Conservation (phyloP, 805 yeast genomes). For the Candida namnaoensis region DNA sequence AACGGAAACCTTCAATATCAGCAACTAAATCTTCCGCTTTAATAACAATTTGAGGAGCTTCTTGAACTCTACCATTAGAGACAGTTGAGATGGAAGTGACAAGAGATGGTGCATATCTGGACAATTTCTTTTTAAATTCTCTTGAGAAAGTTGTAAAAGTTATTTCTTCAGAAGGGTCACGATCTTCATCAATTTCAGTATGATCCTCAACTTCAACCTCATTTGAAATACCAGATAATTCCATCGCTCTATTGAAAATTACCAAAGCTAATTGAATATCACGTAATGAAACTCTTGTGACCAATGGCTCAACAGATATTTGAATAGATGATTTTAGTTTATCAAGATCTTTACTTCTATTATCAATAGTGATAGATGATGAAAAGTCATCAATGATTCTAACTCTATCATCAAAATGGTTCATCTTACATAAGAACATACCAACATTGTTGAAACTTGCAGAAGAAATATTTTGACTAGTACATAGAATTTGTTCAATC, state of each 20-base stretch:
- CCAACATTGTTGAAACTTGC: constrained; percentile 74
- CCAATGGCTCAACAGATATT: constrained; percentile 68
- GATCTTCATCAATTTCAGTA: neutral
- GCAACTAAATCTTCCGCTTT: constrained; percentile 63
- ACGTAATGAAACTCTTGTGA: constrained; percentile 74
- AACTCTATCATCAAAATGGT: constrained; percentile 50
- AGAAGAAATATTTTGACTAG: constrained; percentile 60
- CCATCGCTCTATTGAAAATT: constrained; percentile 66
- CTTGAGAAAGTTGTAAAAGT: constrained; percentile 39
- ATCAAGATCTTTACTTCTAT: constrained; percentile 52
- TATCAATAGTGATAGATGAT: constrained; percentile 63
- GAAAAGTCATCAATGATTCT: constrained; percentile 88
- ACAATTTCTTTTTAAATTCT: constrained; percentile 50
- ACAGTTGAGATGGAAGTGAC: constrained; percentile 38
- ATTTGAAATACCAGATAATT: constrained; percentile 24
- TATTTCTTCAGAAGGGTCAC: constrained; percentile 5
- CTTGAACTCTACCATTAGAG: constrained; percentile 11
- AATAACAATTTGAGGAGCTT: constrained; percentile 30
- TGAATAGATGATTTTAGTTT: constrained; percentile 56
- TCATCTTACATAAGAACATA: constrained; percentile 77
- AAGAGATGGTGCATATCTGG: constrained; percentile 64
- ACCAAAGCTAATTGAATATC: constrained; percentile 76
- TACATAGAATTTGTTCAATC: constrained; percentile 65
- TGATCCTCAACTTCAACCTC: constrained; percentile 11
- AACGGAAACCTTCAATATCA: constrained; percentile 64